Percentiles rank a stretch among this genome's conserved stretches.
Conservation (phyloP, 192 early-diverging fungal species). For the Geranomyces michiganensis region DNA sequence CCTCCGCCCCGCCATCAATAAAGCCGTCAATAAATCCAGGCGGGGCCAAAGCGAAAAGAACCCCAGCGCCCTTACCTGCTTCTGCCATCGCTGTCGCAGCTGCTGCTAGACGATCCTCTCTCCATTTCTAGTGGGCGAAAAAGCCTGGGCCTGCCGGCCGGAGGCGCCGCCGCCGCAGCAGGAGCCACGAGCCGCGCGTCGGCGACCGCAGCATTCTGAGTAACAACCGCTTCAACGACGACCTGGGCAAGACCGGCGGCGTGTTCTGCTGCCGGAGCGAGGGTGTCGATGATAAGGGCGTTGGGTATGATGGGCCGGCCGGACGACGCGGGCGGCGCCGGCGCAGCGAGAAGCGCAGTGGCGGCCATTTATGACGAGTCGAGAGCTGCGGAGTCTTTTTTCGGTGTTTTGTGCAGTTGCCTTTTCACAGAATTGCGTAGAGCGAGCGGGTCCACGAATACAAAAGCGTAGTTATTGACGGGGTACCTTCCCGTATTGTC, state of each 20-base stretch:
- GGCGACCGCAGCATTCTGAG: background rate
- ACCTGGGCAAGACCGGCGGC: background rate
- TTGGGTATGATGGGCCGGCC: background rate
- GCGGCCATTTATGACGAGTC: background rate
- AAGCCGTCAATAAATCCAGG: background rate
- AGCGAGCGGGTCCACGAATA: too few species aligned
- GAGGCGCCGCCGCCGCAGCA: background rate
- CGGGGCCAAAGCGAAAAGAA: background rate
- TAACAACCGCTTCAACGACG: background rate
- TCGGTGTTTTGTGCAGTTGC: too few species aligned
- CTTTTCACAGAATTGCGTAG: too few species aligned
- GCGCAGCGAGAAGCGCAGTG: background rate
- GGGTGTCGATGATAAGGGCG: background rate
- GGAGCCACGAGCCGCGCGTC: background rate
- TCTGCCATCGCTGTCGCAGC: constrained; percentile 6
- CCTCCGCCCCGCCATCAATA: background rate
- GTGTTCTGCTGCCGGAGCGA: background rate
- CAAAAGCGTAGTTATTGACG: too few species aligned
- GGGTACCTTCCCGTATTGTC: too few species aligned
- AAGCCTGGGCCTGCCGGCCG: background rate
- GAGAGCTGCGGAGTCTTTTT: too few species aligned
- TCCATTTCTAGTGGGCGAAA: background rate
- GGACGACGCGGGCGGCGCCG: background rate
- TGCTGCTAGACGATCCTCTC: background rate
- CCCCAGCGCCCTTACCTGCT: background rate